phyloP scores from a whole-genome alignment of 2,329 filamentous ascomycete genomes.

The Claviceps sp. region DNA sequence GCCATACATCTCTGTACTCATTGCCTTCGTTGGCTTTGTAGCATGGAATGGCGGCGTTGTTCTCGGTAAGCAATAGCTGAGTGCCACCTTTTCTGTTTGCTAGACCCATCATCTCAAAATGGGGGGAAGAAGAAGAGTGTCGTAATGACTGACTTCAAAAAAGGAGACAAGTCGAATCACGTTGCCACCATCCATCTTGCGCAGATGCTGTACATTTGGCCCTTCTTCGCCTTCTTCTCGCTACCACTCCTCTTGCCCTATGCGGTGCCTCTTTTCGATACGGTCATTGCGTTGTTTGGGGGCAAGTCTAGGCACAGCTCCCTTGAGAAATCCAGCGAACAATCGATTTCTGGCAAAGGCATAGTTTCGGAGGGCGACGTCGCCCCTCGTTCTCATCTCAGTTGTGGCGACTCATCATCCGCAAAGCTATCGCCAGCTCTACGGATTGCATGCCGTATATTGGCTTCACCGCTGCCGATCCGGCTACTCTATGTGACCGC shows the following conservation, averaged over 20 bases:
- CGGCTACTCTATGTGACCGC: slow-evolving; percentile 22
- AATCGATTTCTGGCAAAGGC: not conserved
- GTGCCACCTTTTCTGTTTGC: too few relatives aligned
- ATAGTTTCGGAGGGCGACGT: not conserved
- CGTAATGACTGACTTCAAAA: not conserved
- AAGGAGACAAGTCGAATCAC: slow-evolving; percentile 90
- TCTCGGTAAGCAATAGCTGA: slow-evolving; percentile 43
- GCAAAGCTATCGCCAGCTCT: slow-evolving; percentile 8
- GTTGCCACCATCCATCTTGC: slow-evolving; percentile 76
- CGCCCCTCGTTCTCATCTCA: not conserved
- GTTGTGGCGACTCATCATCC: not conserved
- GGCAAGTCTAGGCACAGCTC: not conserved
- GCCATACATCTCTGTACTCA: slow-evolving; percentile 50
- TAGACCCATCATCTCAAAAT: too few relatives aligned
- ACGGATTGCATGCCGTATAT: slow-evolving; percentile 7
- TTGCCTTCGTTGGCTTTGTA: slow-evolving; percentile 61
- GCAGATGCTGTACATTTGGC: slow-evolving; percentile 93
- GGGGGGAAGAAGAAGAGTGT: not conserved
- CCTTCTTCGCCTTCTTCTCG: slow-evolving; percentile 81
- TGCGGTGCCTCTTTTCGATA: slow-evolving; percentile 22
- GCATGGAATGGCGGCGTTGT: slow-evolving; percentile 85
- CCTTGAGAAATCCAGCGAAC: not conserved
- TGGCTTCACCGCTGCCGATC: slow-evolving; percentile 20
- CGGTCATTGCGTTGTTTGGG: not conserved
- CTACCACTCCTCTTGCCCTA: slow-evolving; percentile 56